A percentile compares a stretch with the other conserved stretches of the same genome.
phyloP scores from a whole-genome alignment of 2,329 filamentous ascomycete genomes.

The Colletotrichum echinochloae region DNA sequence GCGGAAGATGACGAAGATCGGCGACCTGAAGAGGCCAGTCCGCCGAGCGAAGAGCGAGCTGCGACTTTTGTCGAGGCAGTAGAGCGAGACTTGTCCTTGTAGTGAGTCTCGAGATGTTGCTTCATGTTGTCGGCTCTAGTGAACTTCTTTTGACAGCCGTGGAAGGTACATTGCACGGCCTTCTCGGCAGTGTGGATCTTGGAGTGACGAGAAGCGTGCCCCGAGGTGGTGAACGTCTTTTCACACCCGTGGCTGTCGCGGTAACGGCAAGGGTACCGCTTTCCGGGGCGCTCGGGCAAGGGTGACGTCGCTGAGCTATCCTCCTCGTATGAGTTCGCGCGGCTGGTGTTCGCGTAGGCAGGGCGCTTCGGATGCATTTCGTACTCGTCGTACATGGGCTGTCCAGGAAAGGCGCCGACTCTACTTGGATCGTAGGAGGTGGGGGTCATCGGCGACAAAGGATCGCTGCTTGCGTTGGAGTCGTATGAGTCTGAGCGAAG shows the following conservation, averaged over 20 bases:
- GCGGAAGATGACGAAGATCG: conserved; percentile 49
- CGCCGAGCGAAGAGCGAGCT: conserved; percentile 45
- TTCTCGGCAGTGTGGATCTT: conserved; percentile 89
- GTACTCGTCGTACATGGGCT: conserved; percentile 44
- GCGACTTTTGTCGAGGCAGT: conserved; percentile 47
- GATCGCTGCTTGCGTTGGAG: conserved; percentile 66
- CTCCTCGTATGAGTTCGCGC: conserved; percentile 64
- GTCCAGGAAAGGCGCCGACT: conserved; percentile 48
- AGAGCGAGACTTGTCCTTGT: conserved; percentile 68
- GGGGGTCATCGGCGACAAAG: conserved; percentile 68
- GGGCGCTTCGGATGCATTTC: conserved; percentile 54
- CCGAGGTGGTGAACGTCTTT: conserved; percentile 86
- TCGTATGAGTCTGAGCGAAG: conserved; percentile 72
- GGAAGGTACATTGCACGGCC: conserved; percentile 74
- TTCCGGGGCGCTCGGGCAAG: conserved; percentile 63
- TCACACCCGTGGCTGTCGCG: conserved; percentile 78
- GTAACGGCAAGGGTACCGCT: conserved; percentile 81
- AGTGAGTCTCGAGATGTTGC: conserved; percentile 83
- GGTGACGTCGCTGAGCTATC: conserved; percentile 58
- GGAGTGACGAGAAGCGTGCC: conserved; percentile 85
- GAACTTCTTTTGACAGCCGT: conserved; percentile 82
- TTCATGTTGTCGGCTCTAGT: conserved; percentile 90
- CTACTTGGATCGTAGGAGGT: conserved; percentile 58
- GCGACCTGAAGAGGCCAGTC: conserved; percentile 45
- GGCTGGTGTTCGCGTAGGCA: conserved; percentile 57